Base-by-base conservation (phyloP, 2,329 filamentous ascomycete genomes). In the Botryotinia calthae region DNA sequence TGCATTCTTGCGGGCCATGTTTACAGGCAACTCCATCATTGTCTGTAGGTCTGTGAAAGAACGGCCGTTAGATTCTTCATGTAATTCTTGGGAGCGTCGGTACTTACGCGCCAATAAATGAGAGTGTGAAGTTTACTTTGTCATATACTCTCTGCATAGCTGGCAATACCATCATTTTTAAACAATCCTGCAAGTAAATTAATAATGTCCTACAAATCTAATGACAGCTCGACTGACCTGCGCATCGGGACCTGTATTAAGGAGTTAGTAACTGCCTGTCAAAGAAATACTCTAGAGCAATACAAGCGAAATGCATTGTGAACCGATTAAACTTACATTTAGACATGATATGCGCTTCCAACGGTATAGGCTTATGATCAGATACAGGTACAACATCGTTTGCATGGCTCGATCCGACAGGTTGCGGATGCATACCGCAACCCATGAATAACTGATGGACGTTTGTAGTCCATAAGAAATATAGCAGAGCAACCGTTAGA, bases 281-380 rank as follows among this genome's bases (percentile, higher is more conserved):
- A n/a, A n/a, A n/a, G 25, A 34, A 40, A 18, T 25, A 42, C 16
- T 62, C 37, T 16, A 40, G 14, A 62, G 22, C 10, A 34, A n/a
- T 40, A 25, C 25, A n/a, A n/a, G 22, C 16, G 25, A 62, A 40
- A 14, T 40, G 22, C 16, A 25, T n/a, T 62, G 34, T 4, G 37
- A 40, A n/a, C 25, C 14, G 16, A 10, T n/a, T 42, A 18, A 62
- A 14, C 59, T 62, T 42, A 62, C 59, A 62, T n/a, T 98, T 98
- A 84, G 90, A 93, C 91, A 98, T 99, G 78, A 98, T 96, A 82
- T 98, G 95, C 72, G 94, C 93, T 82, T 99, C 96, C 2, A 99
- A 83, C 6, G 94, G 92, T 7, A 98, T 91, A 73, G 85, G 82
- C 42, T 66, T 59, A 37, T 73, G 73, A 65, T 51, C 34, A 12